Conservation (phyloP, 1,284 basidiomycete genomes). For the Ustilago sp. region DNA sequence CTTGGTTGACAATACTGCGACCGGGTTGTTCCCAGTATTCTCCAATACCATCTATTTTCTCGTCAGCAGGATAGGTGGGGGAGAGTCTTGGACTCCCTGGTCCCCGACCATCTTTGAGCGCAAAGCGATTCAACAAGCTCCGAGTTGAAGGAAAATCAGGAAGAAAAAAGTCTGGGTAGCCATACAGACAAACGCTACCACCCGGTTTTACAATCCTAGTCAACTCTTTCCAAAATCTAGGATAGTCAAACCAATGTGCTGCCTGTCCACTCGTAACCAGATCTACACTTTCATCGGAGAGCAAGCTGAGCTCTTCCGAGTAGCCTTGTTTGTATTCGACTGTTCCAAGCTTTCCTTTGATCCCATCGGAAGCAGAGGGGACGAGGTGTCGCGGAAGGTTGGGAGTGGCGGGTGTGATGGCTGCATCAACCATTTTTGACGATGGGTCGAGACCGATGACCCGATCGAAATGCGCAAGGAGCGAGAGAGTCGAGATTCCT, state of each 20-base stretch:
- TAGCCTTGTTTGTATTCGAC: conserved; percentile 72
- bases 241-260: conserved; percentile 87
- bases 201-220: conserved; percentile 76
- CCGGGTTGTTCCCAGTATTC: conserved; percentile 85
- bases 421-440: conserved; percentile 78
- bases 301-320: conserved; percentile 75
- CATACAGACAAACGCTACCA: conserved; percentile 82
- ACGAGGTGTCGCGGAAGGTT: conserved; percentile 16
- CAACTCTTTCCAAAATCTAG: conserved; percentile 78
- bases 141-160: conserved; percentile 75
- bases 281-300: conserved; percentile 77
- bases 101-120: conserved; percentile 68
- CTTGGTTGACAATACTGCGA: conserved; percentile 79
- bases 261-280: conserved; percentile 83
- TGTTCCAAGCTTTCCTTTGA: conserved; percentile 63
- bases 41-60: conserved; percentile 74
- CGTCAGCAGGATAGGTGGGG: background rate
- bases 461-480: conserved; percentile 74
- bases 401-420: conserved; percentile 71
- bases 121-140: conserved; percentile 76
- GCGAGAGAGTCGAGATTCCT: conserved; percentile 76
- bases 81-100: background rate
- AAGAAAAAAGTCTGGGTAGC: conserved; percentile 83
- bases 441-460: conserved; percentile 82
- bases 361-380: conserved; percentile 52